Evolutionary conservation across 805 yeast genomes (phyloP), one percentile per base, ranked within the genome.

Genomic region (Teunomyces funiuensis): DNA sequence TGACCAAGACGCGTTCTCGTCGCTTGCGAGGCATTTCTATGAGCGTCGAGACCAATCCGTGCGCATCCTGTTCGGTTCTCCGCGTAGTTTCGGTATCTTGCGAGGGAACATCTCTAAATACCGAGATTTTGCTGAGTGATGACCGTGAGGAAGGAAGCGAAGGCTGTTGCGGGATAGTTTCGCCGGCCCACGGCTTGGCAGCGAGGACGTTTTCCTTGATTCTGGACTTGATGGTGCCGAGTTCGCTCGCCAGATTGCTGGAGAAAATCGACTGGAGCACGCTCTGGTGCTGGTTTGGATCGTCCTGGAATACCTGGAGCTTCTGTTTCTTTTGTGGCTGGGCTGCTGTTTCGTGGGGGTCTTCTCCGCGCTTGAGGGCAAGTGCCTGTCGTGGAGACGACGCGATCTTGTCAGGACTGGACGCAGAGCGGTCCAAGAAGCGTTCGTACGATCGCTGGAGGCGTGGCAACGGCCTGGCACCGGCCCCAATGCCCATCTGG

Each of bases 101-200:
- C 3, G 36, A 37, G 14, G 40, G 43, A 4, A 25, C 16, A 39
- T 65, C 71, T 33, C 61, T 46, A 41, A 61, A 49, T 47, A 66
- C 47, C 42, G 43, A 30, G 41, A 54, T 29, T 49, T 57, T 62
- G 25, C 77, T 68, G n/a, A n/a, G n/a, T 0, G 69, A 36, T 4
- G 44, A 46, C 4, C 33, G 26, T 5, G 43, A 29, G 39, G 6
- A 68, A 53, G 9, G 47, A 37, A 33, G 40, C 0, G 19, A 42
- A 6, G 36, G 28, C n/a, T 62, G 57, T 51, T 80, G 84, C 16
- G 62, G 56, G n/a, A 82, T 39, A 2, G 63, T 67, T 51, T 85
- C 83, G 0, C 91, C 89, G 10, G 64, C 66, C 85, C 91, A 82
- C 0, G 82, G 74, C 6, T 64, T 67, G 0, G 88, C 71, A 2